Evolutionary conservation across 1,139 yeast species (phyloP), one percentile per base, ranked within the genome.

Genomic region (Diutina scorzettiae): DNA sequence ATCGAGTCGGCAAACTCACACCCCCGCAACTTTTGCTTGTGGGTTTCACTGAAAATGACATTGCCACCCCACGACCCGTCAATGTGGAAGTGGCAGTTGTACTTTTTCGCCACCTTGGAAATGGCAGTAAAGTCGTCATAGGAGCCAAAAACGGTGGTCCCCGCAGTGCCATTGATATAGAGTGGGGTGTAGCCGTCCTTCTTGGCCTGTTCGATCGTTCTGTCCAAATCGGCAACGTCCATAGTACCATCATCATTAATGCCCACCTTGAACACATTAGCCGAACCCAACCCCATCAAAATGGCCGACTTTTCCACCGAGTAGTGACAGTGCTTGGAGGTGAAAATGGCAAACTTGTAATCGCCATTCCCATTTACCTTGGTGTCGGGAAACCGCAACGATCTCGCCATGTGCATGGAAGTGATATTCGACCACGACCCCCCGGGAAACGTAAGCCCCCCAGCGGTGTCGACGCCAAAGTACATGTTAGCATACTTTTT

Each of bases 51-150:
- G 59, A 84, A 85, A 0, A 81, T 70, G 8, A 81, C 81, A 53
- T 85, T 84, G 12, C 93, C 95, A 34, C 95, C 95, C 95, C 95
- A 84, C 7, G 93, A 81, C 1, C 93, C 95, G 59, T 85, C 95
- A 39, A 85, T 75, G 56, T 85, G 95, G 58, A 82, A 73, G 89
- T 94, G 84, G 14, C 77, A 46, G 21, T 69, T 58, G 57, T 79
- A 56, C 46, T 66, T 64, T 44, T 71, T 64, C 6, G 91, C 78
- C 7, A 84, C 56, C 6, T 50, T 56, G 1, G 78, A 59, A 36
- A 85, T 76, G 33, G 69, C 71, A 24, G 54, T 66, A 50, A 85
- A 71, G 24, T 81, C 78, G 53, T 85, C 95, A 57, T 71, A 85
- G 2, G 93, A 81, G 0, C 95, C 95, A 51, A 78, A 81, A 1